Evolutionary conservation across 2,329 filamentous ascomycete species (phyloP).

Genomic region (Cercospora brassicicola): DNA sequence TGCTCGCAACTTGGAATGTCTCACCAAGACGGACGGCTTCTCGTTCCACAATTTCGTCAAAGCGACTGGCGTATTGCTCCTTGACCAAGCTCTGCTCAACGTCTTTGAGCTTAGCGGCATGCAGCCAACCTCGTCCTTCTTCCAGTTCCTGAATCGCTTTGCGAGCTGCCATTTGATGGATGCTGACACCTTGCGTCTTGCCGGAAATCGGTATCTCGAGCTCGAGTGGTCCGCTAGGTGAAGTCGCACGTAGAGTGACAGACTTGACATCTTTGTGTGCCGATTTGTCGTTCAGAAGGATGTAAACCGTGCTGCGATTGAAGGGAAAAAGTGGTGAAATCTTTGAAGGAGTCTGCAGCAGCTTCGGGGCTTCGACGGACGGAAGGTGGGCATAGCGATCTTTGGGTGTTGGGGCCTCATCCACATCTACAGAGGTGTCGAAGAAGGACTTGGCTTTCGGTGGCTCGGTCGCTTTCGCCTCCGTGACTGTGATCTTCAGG

Average conservation of each 20-base stretch:
- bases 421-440: constrained; percentile 51
- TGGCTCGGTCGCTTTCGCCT: constrained; percentile 28
- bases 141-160: constrained; percentile 70
- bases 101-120: constrained; percentile 50
- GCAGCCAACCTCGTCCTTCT: constrained; percentile 65
- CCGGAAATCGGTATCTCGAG: constrained; percentile 61
- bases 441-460: constrained; percentile 59
- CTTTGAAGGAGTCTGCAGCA: constrained; percentile 63
- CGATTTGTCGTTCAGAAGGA: constrained; percentile 60
- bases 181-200: constrained; percentile 28
- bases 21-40: constrained; percentile 67
- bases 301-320: constrained; percentile 64
- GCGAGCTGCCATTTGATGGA: constrained; percentile 70
- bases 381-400: constrained; percentile 56
- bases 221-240: constrained; percentile 58
- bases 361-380: constrained; percentile 52
- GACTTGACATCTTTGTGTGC: constrained; percentile 53
- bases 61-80: constrained; percentile 52
- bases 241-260: constrained; percentile 60
- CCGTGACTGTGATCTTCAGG: constrained; percentile 42
- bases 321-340: constrained; percentile 69
- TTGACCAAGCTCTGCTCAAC: constrained; percentile 47
- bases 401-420: constrained; percentile 36
- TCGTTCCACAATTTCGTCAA: constrained; percentile 61
- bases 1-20: constrained; percentile 65